These are phyloP conservation scores for Cryphonectria naterciae DNA, from an alignment of 2,329 filamentous ascomycete species.

Conservation along the genomic window DNA sequence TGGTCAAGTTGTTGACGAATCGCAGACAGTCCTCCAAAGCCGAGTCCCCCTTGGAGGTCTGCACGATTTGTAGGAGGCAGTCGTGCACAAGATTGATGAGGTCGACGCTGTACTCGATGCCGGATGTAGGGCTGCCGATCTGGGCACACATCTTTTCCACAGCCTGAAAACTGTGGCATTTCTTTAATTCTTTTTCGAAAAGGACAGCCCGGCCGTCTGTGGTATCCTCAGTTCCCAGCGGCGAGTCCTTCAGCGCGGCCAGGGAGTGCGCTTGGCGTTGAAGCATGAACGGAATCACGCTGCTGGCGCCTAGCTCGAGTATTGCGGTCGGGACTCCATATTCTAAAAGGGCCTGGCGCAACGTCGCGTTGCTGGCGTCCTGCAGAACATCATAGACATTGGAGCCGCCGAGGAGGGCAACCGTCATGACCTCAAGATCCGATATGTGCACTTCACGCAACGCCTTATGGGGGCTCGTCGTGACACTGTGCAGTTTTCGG, in stretches of 20 bases:
- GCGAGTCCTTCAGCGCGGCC: neutral
- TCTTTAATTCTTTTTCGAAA: conserved; percentile 24
- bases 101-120: neutral
- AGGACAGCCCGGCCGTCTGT: conserved; percentile 3
- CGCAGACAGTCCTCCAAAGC: conserved; percentile 33
- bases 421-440: conserved; percentile 17
- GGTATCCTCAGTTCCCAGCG: neutral
- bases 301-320: conserved; percentile 26
- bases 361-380: neutral
- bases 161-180: conserved; percentile 28
- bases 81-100: conserved; percentile 7
- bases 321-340: conserved; percentile 37
- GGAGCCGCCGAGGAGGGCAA: conserved; percentile 20
- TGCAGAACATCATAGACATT: neutral
- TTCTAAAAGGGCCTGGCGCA: conserved; percentile 19
- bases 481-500: conserved; percentile 16
- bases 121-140: conserved; percentile 15
- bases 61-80: conserved; percentile 29
- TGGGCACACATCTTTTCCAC: conserved; percentile 35
- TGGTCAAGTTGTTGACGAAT: conserved; percentile 47
- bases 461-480: conserved; percentile 1
- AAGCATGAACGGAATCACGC: conserved; percentile 36
- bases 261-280: conserved; percentile 31
- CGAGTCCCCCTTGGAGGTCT: neutral
- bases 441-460: conserved; percentile 9